These are phyloP conservation scores for Zizania palustris DNA, from an alignment of 202 grass and related monocot genomes.

Conservation along the genomic window DNA sequence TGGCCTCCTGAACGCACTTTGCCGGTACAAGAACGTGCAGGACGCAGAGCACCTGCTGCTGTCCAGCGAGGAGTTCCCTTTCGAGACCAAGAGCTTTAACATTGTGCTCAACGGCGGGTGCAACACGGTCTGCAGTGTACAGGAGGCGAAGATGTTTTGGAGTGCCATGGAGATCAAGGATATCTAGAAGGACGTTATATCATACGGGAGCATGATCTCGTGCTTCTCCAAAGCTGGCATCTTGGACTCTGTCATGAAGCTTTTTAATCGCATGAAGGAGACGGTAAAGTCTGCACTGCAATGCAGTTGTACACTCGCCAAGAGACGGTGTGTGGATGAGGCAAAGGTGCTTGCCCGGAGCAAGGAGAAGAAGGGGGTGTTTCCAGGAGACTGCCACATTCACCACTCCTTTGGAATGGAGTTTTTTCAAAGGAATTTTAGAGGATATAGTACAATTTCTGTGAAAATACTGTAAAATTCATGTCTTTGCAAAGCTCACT, in stretches of 20 bases:
- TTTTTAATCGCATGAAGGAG: slow-evolving; percentile 78
- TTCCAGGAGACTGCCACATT: slow-evolving; percentile 62
- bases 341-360: slow-evolving; percentile 57
- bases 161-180: slow-evolving; percentile 56
- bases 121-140: slow-evolving; percentile 54
- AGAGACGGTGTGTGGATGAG: slow-evolving; percentile 63
- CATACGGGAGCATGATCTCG: slow-evolving; percentile 77
- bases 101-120: slow-evolving; percentile 84
- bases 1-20: slow-evolving; percentile 60
- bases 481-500: slow-evolving; percentile 62
- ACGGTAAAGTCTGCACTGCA: slow-evolving; percentile 79
- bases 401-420: too few relatives aligned
- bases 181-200: slow-evolving; percentile 61
- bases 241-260: slow-evolving; percentile 72
- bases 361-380: slow-evolving; percentile 64
- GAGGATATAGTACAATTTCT: too few relatives aligned
- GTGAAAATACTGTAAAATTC: too few relatives aligned
- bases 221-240: slow-evolving; percentile 79
- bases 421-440: too few relatives aligned
- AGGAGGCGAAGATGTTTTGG: slow-evolving; percentile 80
- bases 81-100: slow-evolving; percentile 87
- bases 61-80: slow-evolving; percentile 60
- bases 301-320: slow-evolving; percentile 71
- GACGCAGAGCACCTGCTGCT: slow-evolving; percentile 77
- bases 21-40: slow-evolving; percentile 69